phyloP scores from a whole-genome alignment of 108 stramenopile species.

The Fragilariopsis cylindrus region DNA sequence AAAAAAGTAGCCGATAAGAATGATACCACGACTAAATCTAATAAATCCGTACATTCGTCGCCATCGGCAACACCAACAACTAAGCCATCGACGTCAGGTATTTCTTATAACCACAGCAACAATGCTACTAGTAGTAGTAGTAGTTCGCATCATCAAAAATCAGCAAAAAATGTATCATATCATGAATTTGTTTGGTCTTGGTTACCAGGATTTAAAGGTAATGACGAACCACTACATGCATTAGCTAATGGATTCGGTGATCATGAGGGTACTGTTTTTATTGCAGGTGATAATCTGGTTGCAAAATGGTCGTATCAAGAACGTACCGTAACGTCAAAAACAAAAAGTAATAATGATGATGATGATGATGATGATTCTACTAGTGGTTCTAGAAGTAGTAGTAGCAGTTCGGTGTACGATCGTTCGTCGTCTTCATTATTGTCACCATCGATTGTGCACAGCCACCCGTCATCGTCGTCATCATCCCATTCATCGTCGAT shows the following conservation, averaged over 20 bases:
- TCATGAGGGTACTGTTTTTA: constrained; percentile 82
- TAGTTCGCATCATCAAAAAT: neutral
- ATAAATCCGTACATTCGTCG: constrained; percentile 10
- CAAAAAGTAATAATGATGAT: neutral
- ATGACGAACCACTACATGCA: constrained; percentile 87
- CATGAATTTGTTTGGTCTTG: constrained; percentile 93
- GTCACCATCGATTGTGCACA: neutral
- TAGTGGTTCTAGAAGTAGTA: too few species aligned
- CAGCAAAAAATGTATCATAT: constrained; percentile 21
- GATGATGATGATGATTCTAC: neutral
- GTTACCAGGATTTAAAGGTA: constrained; percentile 93
- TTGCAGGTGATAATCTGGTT: constrained; percentile 90
- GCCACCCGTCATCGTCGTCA: neutral
- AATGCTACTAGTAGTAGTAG: neutral
- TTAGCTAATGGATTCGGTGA: constrained; percentile 85
- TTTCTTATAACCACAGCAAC: neutral
- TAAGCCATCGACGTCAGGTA: neutral
- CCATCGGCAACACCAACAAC: neutral
- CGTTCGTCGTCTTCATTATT: neutral
- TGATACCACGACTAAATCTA: constrained; percentile 2
- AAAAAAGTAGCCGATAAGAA: constrained; percentile 35
- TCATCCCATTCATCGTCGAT: constrained; percentile 4
- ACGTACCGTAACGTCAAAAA: constrained; percentile 18
- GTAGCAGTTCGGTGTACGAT: neutral
- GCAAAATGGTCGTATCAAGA: constrained; percentile 77